Evolutionary conservation across 2,329 filamentous ascomycete genomes (phyloP), one percentile per base, ranked within the genome.

Genomic region (Colletotrichum sp.): DNA sequence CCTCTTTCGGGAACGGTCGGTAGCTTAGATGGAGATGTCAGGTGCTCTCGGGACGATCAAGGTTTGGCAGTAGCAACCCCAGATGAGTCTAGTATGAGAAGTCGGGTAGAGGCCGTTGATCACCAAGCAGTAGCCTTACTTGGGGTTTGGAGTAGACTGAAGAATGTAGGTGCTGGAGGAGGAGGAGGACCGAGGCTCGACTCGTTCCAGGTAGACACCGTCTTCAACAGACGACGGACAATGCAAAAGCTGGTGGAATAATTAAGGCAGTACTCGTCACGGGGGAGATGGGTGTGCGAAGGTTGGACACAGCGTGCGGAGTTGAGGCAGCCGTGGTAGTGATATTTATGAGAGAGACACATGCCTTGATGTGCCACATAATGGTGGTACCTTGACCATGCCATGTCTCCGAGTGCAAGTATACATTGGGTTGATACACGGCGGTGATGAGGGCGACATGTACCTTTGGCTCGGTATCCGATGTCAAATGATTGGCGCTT

Each of bases 301-400:
- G 28, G 49, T 36, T 6, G n/a, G 44, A 30, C 60, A 34, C 24
- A 3, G 39, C 30, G 36, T 55, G 39, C 36, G 62, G 68, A 75
- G 68, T 66, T 39, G 68, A 62, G 63, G 69, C 39, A 52, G 69
- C 39, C 36, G 69, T 63, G 30, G 69, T 18, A 62, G 55, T 57
- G 70, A 72, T 76, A 76, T 76, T 76, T 76, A 76, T 76, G 63
- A 75, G 59, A 64, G 57, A 71, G 30, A 65, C 59, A 36, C 69
- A 59, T 49, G 62, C 72, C 52, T 60, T 39, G 60, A 34, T 49
- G 62, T 30, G 72, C 60, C 62, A 66, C 68, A 39, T 59, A 59
- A 15, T 52, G 44, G 44, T 26, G 65, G 65, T 57, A 65, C 68
- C 72, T 66, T 60, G 68, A 28, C 52, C 64, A 24, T 16, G 34